Base-by-base conservation (phyloP, 768 basidiomycete genomes). In the Inosperma sp. region DNA sequence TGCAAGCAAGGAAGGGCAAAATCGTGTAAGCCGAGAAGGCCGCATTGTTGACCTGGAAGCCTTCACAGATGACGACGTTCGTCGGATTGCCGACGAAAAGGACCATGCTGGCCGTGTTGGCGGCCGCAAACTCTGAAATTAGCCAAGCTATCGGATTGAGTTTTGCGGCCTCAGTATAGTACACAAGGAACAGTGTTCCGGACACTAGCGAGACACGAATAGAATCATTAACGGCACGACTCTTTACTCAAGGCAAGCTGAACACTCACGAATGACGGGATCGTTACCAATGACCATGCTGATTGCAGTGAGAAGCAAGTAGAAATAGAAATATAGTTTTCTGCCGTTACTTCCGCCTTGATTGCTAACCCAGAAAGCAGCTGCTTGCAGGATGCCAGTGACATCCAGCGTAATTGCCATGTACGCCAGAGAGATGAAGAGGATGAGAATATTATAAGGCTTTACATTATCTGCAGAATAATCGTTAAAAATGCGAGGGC, bases 391-490 rank as follows among this genome's bases (percentile, higher is more conserved):
- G 10, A 93, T 74, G 5, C 95, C 94, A 0, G 93, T 93, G 9
- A 86, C 79, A 60, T 97, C 95, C 31, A 96, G 75, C 0, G 93
- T 91, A 26, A 96, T 86, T 4, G 93, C 84, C 74, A 96, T 86
- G 68, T 96, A 96, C 0, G 93, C 91, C 41, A 96, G 74, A 3
- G 87, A 89, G 58, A 92, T 83, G 70, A 98, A 97, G n/a, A n/a
- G n/a, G n/a, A n/a, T n/a, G n/a, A n/a, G n/a, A n/a, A n/a, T n/a
- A n/a, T n/a, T n/a, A n/a, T 93, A 88, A 0, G 94, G 94, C 57
- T 86, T 81, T 22, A 96, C 78, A 5, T 87, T 86, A 52, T 84
- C 84, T 59, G 61, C 13, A 29, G 33, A 19, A 30, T 9, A 36
- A 23, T 7, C 59, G 29, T 16, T 29, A 29, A 45, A 12, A 31